Base-by-base conservation (phyloP, 2,329 filamentous ascomycete genomes). In the Fusarium burgessii region DNA sequence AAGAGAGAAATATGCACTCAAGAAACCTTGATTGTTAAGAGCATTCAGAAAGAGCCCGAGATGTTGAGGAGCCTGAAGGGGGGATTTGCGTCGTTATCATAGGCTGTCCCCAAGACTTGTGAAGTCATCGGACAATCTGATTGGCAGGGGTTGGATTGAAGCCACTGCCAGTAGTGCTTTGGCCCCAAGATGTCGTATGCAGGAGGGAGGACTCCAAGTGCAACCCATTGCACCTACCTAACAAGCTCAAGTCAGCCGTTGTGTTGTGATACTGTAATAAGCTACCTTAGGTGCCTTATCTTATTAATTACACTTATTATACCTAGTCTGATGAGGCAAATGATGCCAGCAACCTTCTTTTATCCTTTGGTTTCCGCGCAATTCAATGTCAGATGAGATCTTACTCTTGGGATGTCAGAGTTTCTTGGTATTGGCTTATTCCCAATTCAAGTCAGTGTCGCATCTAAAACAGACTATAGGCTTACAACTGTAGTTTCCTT, bases 81-180 rank as follows among this genome's bases (percentile, higher is more conserved):
- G 27, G 38, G 60, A 42, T 66, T 62, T 60, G 57, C 25, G 63
- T 29, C 35, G 51, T 67, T 67, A 55, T 70, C 73, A 75, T 74
- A 72, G 69, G 73, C 62, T 60, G 55, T 29, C 49, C 60, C 43
- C 47, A 42, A 61, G 62, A 43, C 65, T 63, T 68, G 71, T 73
- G 73, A 63, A 58, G 62, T 58, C 62, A 58, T 49, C 62, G 38
- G 61, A 54, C 64, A 52, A 47, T 60, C 29, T 68, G 70, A 69
- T 65, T 73, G 70, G 71, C 29, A 49, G 35, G 43, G 55, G n/a
- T 47, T 41, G 25, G 25, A 43, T 36, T 32, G 23, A 35, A 66
- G 51, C 60, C 43, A 49, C 58, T 63, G 14, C 20, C 54, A 27
- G 50, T 38, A 59, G 46, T 46, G 35, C 40, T 58, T 32, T 32